A percentile compares a stretch with the other conserved stretches of the same genome.
Evolutionary conservation across 306 rosid species (phyloP).

Genomic region (Begonia fuchsioides): DNA sequence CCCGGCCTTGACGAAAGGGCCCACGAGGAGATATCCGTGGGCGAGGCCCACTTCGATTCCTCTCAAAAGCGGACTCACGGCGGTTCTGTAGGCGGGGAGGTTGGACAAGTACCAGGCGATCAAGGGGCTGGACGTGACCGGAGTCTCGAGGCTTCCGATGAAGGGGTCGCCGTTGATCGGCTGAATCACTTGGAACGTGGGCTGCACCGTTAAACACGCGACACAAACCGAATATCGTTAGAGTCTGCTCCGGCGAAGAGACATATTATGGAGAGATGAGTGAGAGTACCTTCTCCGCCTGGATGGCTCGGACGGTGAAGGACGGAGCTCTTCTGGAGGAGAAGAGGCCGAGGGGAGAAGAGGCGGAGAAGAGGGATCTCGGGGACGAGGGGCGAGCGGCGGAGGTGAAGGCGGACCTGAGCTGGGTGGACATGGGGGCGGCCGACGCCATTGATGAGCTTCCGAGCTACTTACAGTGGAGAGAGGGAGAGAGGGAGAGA

Average conservation of each 20-base stretch:
- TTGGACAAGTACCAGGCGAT: constrained; percentile 92
- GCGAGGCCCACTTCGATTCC: constrained; percentile 91
- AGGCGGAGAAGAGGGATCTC: constrained; percentile 42
- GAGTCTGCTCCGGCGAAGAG: too few species aligned
- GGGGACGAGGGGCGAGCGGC: constrained; percentile 55
- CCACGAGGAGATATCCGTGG: constrained; percentile 70
- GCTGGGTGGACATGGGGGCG: constrained; percentile 84
- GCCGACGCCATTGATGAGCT: constrained; percentile 45
- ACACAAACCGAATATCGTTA: background rate
- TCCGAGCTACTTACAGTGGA: background rate
- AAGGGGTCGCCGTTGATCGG: constrained; percentile 97
- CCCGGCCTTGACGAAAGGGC: constrained; percentile 89
- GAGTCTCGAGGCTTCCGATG: constrained; percentile 96
- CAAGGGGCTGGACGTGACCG: constrained; percentile 88
- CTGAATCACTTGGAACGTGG: constrained; percentile 70
- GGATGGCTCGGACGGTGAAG: constrained; percentile 64
- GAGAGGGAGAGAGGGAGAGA: too few species aligned
- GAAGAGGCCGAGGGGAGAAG: constrained; percentile 30
- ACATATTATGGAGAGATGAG: background rate
- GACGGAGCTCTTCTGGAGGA: constrained; percentile 21
- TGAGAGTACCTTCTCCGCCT: constrained; percentile 54
- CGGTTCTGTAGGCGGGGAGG: constrained; percentile 89
- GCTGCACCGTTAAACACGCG: constrained; percentile 19
- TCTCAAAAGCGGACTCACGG: constrained; percentile 75
- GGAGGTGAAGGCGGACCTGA: constrained; percentile 63